phyloP scores from a whole-genome alignment of 2,329 filamentous ascomycete genomes.

The Epicoccum nigrum region DNA sequence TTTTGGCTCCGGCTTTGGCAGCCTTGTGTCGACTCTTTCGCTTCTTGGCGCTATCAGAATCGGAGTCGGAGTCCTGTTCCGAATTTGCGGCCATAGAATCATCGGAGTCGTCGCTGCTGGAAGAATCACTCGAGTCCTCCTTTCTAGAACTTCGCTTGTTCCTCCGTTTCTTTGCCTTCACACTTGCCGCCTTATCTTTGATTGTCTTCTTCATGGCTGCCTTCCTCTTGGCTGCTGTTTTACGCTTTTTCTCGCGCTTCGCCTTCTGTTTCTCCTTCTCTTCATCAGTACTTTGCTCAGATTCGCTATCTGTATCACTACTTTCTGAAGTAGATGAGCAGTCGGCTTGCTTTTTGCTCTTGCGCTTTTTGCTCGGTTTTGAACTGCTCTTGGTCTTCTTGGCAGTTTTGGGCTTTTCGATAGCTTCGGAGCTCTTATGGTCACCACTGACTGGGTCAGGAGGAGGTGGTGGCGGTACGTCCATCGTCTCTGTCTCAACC shows the following conservation, averaged over 20 bases:
- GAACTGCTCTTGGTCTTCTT: slow-evolving; percentile 17
- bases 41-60: slow-evolving; percentile 14
- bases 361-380: slow-evolving; percentile 27
- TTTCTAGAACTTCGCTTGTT: slow-evolving; percentile 28
- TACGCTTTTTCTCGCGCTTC: slow-evolving; percentile 25
- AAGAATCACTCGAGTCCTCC: slow-evolving; percentile 26
- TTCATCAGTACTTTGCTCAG: slow-evolving; percentile 27
- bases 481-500: not conserved
- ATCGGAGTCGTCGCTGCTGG: slow-evolving; percentile 23
- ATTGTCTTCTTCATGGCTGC: slow-evolving; percentile 12
- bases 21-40: slow-evolving; percentile 22
- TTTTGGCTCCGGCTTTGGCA: slow-evolving; percentile 27
- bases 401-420: not conserved
- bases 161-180: slow-evolving; percentile 25
- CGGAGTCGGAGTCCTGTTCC: slow-evolving; percentile 18
- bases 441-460: not conserved
- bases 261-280: slow-evolving; percentile 25
- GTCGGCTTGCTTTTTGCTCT: slow-evolving; percentile 14
- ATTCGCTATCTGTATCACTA: slow-evolving; percentile 29
- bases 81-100: slow-evolving; percentile 22
- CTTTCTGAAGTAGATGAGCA: slow-evolving; percentile 32
- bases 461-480: not conserved
- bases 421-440: not conserved
- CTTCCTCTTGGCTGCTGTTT: slow-evolving; percentile 26
- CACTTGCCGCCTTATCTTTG: too few species aligned